Base-by-base conservation (phyloP, 2,329 filamentous ascomycete genomes). In the Trichoderma guizhouense region DNA sequence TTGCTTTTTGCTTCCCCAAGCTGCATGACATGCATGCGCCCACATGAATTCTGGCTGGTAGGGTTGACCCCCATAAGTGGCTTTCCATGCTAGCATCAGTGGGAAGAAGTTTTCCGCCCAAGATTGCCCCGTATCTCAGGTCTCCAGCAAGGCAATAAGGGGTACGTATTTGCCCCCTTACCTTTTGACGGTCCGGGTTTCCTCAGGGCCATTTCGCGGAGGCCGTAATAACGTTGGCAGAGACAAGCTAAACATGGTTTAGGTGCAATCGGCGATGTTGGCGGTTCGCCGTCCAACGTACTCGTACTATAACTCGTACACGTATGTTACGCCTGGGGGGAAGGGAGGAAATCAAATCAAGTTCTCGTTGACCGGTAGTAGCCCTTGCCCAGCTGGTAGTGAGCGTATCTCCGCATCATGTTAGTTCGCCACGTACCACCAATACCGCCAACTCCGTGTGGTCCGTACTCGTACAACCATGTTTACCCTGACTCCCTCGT, bases 11-110 rank as follows among this genome's bases (percentile, higher is more conserved):
- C 36, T 71, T n/a, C 55, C 69, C 51, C 60, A 70, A 57, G 61
- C 69, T 74, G 75, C 74, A 76, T 73, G 74, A 70, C 73, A 74
- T 75, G 72, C 74, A 75, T 76, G 71, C 61, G 71, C 69, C 74
- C 63, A 73, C 74, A 76, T 71, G 72, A 65, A 36, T 43, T 53
- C 15, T 8, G 18, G 15, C 26, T 58, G 53, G 65, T 34, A 66
- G 69, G 51, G 36, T 8, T 47, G 68, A 32, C 47, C 43, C 57
- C 67, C 32, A 18, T 57, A 55, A 15, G 39, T 55, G 28, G 34
- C 36, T 26, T 60, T 15, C 24, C 11, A 55, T 8, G 21, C 18
- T 30, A 12, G 47, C 21, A 55, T 21, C 55, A 21, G 55, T 58
- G 26, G 43, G 7, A 18, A 28, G 2, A 47, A 21, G 43, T 47